Evolutionary conservation across 192 early-diverging fungal species (phyloP).

Genomic region (Rhizophlyctis rosea): DNA sequence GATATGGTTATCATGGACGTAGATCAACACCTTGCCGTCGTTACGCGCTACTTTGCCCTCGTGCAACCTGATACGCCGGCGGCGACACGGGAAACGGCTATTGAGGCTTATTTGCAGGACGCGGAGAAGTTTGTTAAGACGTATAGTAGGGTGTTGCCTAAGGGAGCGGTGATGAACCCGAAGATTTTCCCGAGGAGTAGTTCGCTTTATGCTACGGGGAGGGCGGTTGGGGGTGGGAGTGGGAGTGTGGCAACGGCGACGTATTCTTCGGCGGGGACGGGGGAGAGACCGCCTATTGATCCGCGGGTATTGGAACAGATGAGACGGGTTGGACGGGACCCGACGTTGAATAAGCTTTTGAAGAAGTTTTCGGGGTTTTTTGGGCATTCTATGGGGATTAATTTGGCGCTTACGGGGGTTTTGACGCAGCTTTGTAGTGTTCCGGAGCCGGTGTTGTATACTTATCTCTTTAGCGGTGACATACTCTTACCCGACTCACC

Average conservation of each 20-base stretch:
- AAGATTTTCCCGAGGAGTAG: conserved; percentile 2
- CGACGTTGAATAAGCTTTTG: conserved; percentile 43
- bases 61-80: conserved; percentile 27
- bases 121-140: conserved; percentile 27
- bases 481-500: conserved; percentile 19
- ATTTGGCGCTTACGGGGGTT: conserved; percentile 88
- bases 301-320: conserved; percentile 17
- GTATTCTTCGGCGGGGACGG: background rate
- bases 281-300: background rate
- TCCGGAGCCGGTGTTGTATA: conserved; percentile 38
- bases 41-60: conserved; percentile 39
- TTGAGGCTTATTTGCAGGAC: conserved; percentile 54
- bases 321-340: conserved; percentile 28
- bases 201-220: conserved; percentile 1
- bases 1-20: conserved; percentile 26
- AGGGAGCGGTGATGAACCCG: background rate
- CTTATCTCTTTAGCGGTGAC: conserved; percentile 37
- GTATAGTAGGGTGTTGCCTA: background rate
- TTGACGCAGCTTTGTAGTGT: conserved; percentile 74
- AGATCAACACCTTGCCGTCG: conserved; percentile 30
- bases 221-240: background rate
- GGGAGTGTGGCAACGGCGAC: too few species aligned
- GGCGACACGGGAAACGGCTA: conserved; percentile 3
- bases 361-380: conserved; percentile 62
- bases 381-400: conserved; percentile 81